Base-by-base conservation (phyloP, 768 basidiomycete genomes). In the Arthromyces matolae region DNA sequence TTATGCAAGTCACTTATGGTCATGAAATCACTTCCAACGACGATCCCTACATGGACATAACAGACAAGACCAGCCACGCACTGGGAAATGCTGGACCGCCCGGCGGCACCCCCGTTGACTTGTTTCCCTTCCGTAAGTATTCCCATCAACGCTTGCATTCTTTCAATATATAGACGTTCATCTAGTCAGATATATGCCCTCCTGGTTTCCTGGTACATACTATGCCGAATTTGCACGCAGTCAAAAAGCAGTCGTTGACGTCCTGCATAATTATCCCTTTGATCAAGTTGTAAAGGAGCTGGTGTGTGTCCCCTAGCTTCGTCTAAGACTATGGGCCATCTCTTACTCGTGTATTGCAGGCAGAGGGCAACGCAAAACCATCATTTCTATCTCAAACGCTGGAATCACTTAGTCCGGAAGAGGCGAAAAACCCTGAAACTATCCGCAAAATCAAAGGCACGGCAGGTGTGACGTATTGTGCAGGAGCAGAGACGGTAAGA, bases 401-500 rank as follows among this genome's bases (percentile, higher is more conserved):
- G 0, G 46, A 47, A 6, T 5, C n/a, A 5, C 16, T 47, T 28
- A 34, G n/a, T 7, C 34, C 35, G 19, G 57, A 53, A 12, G 28
- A 25, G 20, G 24, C 36, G 1, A n/a, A 43, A 10, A 22, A 32
- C 5, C 16, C 28, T 7, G 4, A n/a, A 10, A 16, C 12, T 7
- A 37, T 49, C 8, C 46, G 56, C 4, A 51, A 55, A 10, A 35
- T 64, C 14, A 52, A 56, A 28, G 56, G 44, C 13, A 36, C 43
- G 16, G 51, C 58, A 2, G 60, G 44, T 18, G 20, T 55, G 4
- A 37, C 60, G 18, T 61, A 57, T 42, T 25, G 58, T 37, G 68
- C 59, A 14, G 72, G 67, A 18, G 62, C 63, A 13, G 66, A 70
- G 47, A 71, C 72, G 25, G 72, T 72, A 42, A 38, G n/a, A n/a